Conservation (phyloP, 805 yeast genomes). For the Candida insectorum region DNA sequence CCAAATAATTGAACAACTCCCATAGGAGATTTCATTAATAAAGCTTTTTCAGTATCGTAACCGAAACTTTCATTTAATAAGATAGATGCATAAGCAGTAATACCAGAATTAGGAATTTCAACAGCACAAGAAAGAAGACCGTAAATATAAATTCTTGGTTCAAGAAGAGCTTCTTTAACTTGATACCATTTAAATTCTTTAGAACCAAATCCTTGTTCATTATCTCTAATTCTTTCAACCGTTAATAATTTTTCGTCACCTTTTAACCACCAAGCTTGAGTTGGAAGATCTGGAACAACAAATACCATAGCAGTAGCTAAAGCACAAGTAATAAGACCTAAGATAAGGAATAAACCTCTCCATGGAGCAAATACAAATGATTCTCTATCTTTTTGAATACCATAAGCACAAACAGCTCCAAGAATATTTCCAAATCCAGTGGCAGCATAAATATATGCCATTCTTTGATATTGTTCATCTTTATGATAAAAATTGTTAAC, state of each 20-base stretch:
- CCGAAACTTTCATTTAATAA: constrained; percentile 22
- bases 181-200: constrained; percentile 34
- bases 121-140: constrained; percentile 20
- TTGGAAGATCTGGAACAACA: constrained; percentile 38
- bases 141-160: constrained; percentile 32
- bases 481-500: constrained; percentile 28
- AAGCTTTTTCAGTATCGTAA: constrained; percentile 26
- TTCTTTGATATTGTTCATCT: constrained; percentile 27
- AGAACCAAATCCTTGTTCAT: constrained; percentile 42
- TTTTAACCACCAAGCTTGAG: constrained; percentile 34
- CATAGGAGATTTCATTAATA: constrained; percentile 44
- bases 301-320: constrained; percentile 46
- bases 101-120: constrained; percentile 34
- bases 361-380: constrained; percentile 47
- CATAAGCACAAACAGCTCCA: constrained; percentile 52
- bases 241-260: constrained; percentile 30
- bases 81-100: constrained; percentile 31
- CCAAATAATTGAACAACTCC: constrained; percentile 48
- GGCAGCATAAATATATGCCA: constrained; percentile 29
- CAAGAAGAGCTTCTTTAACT: constrained; percentile 30
- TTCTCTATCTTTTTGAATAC: constrained; percentile 36
- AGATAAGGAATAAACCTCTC: constrained; percentile 56
- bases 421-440: constrained; percentile 28
- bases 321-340: constrained; percentile 55
- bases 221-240: constrained; percentile 26